Percentiles rank a stretch among this genome's conserved stretches.
phyloP scores from a whole-genome alignment of 495 filamentous ascomycete genomes.

The Talaromyces trachyspermus region DNA sequence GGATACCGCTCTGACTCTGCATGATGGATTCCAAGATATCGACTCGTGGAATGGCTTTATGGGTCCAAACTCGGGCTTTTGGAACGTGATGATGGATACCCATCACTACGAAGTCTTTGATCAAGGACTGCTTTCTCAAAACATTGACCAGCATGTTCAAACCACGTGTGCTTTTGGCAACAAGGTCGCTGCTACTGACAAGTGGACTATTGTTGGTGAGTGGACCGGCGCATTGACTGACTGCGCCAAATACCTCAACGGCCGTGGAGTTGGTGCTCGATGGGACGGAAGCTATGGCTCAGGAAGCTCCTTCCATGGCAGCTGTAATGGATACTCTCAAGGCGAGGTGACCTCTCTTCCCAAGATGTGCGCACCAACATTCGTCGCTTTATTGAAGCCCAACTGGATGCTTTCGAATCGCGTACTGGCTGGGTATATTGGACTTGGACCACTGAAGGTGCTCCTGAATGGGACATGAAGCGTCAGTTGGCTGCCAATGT shows the following conservation, averaged over 20 bases:
- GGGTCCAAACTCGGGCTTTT: constrained; percentile 39
- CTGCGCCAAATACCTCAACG: constrained; percentile 67
- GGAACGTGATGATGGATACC: constrained; percentile 60
- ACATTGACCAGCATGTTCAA: constrained; percentile 40
- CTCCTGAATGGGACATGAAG: constrained; percentile 84
- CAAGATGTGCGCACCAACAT: constrained; percentile 49
- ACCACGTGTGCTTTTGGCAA: constrained; percentile 43
- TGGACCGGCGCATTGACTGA: constrained; percentile 66
- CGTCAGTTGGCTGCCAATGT: constrained; percentile 50
- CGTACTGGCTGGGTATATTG: constrained; percentile 71
- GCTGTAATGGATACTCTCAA: constrained; percentile 50
- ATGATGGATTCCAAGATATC: constrained; percentile 60
- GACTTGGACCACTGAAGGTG: constrained; percentile 79
- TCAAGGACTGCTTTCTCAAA: constrained; percentile 43
- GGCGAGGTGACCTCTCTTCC: constrained; percentile 48
- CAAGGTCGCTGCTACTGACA: constrained; percentile 50
- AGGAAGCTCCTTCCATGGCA: constrained; percentile 41
- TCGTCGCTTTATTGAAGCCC: constrained; percentile 59
- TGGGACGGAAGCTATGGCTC: constrained; percentile 55
- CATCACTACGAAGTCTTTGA: constrained; percentile 68
- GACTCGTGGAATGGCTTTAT: constrained; percentile 68
- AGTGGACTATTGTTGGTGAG: constrained; percentile 66
- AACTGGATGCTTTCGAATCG: constrained; percentile 67
- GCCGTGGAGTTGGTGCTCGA: constrained; percentile 57
- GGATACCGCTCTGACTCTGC: constrained; percentile 52